Base-by-base conservation (phyloP, 176 grass and related monocot species). In the Ensete ventricosum region DNA sequence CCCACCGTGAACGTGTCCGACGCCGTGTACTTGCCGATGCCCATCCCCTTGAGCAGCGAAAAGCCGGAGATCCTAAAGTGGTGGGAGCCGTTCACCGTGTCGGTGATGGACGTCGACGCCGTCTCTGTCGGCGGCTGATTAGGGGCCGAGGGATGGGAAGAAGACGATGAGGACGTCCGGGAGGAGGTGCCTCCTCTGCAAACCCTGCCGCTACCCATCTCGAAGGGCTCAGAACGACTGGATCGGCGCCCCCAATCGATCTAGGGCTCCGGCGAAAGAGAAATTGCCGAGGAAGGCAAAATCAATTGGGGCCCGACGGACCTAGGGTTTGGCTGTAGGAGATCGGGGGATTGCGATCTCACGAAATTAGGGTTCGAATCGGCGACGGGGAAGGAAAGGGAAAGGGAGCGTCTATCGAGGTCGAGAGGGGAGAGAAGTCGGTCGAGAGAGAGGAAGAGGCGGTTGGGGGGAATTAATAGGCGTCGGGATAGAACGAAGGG, bases 21-120 rank as follows among this genome's bases (percentile, higher is more conserved):
- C 2, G 72, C 22, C 53, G 72, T 29, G 52, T 74, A 74, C 72
- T 74, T 74, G 12, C 53, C 72, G 48, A 74, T 53, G 8, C 72
- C 53, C 72, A 74, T 74, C 24, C 72, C 72, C 52, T 74, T 74
- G 72, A 74, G 50, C 53, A 74, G 53, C 53, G 72, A 74, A 13
- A 16, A 74, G 13, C 72, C 72, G 14, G 52, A 7, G 53, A 74
- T 74, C 52, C 57, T 74, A 11, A 74, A 74, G 53, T 57, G 72
- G 72, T 74, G 72, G 1, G 72, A 55, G 8, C 72, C 72, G 53
- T 74, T 74, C 53, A 74, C 24, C 22, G 72, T 74, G 13, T 74
- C 52, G 14, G 72, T 74, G 53, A 74, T 12, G 20, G 72, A 74
- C 23, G 72, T 74, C 23, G 72, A 74, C 11, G 21, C 13, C 22